Conservation (phyloP, 2,329 filamentous ascomycete species). For the Arthrocladium fulminans region DNA sequence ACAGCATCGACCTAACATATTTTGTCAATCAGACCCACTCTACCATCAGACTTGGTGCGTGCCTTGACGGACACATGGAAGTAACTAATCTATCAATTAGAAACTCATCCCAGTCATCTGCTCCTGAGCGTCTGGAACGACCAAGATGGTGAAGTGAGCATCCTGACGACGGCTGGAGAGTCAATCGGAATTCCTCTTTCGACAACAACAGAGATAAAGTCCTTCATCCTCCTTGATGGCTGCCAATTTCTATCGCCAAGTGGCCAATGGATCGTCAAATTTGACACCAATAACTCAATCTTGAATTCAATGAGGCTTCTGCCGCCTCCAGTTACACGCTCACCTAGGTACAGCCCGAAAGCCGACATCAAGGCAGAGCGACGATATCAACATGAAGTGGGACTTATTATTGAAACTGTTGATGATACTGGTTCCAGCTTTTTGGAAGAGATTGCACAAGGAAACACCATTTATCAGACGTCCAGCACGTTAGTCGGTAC, state of each 20-base stretch:
- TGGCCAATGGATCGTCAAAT: conserved; percentile 12
- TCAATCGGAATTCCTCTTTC: conserved; percentile 12
- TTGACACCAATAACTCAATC: conserved; percentile 8
- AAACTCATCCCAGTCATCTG: conserved; percentile 9
- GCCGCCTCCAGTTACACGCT: conserved; percentile 3
- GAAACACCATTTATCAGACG: neutral
- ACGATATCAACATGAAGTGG: neutral
- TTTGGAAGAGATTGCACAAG: conserved; percentile 1
- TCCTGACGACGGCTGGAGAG: neutral
- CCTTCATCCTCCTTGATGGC: conserved; percentile 12
- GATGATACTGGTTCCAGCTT: neutral
- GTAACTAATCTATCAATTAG: conserved; percentile 3
- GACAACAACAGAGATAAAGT: conserved; percentile 6
- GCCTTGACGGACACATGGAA: neutral
- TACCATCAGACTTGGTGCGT: conserved; percentile 12
- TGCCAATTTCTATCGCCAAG: conserved; percentile 11
- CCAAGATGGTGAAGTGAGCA: conserved; percentile 4
- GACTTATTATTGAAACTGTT: neutral
- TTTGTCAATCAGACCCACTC: conserved; percentile 9
- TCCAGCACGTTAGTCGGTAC: neutral
- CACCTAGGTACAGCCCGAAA: neutral
- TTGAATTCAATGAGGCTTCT: conserved; percentile 13
- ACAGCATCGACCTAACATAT: neutral
- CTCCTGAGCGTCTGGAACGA: conserved; percentile 9
- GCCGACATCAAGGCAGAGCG: neutral